phyloP scores from a whole-genome alignment of 805 yeast genomes.

The Ogataea methanolica region DNA sequence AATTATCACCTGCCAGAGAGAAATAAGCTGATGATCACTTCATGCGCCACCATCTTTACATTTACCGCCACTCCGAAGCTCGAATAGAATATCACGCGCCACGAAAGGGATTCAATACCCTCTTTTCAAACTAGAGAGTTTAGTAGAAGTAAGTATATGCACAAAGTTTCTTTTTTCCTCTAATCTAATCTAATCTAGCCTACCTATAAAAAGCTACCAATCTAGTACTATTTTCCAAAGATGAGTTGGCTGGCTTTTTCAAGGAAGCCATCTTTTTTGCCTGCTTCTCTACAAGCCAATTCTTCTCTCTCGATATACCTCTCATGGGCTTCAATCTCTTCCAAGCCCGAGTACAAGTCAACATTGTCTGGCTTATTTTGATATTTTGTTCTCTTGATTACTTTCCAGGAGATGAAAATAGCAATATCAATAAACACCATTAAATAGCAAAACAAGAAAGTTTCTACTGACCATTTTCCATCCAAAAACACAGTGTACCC shows the following conservation, averaged over 20 bases:
- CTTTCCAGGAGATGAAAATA: conserved; percentile 33
- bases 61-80: too few relatives aligned
- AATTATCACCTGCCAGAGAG: too few relatives aligned
- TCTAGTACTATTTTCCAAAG: conserved; percentile 6
- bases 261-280: conserved; percentile 1
- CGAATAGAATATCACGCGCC: too few relatives aligned
- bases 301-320: not conserved
- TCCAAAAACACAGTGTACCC: conserved; percentile 42
- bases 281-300: conserved; percentile 3
- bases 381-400: conserved; percentile 34
- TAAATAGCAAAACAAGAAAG: conserved; percentile 39
- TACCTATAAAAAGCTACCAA: too few relatives aligned
- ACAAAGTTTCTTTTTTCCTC: too few relatives aligned
- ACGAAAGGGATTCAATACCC: too few relatives aligned
- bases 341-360: conserved; percentile 35
- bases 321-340: conserved; percentile 38
- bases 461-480: conserved; percentile 33
- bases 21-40: not conserved
- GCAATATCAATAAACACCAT: conserved; percentile 37
- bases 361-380: conserved; percentile 28
- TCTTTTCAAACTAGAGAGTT: too few relatives aligned
- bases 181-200: too few relatives aligned
- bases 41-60: not conserved
- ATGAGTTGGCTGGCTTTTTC: conserved; percentile 5
- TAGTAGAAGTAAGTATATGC: too few relatives aligned